Evolutionary conservation across 2,329 filamentous ascomycete species (phyloP).

Genomic region (Sodiomyces alkalinus): DNA sequence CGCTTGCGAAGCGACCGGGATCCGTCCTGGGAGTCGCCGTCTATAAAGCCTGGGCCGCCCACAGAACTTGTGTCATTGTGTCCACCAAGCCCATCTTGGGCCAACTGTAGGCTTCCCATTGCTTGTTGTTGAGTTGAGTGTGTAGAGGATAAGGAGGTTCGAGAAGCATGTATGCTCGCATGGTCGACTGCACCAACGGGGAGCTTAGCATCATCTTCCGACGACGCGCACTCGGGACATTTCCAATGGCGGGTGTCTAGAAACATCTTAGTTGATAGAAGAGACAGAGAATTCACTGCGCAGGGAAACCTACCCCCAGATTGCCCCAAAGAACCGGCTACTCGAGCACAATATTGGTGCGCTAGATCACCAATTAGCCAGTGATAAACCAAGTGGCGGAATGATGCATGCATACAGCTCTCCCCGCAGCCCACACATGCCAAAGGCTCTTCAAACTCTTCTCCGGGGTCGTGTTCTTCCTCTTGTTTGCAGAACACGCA

Average conservation of each 20-base stretch:
- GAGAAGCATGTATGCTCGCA: no score
- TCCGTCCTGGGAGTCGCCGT: slow-evolving; percentile 60
- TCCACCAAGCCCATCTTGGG: no score
- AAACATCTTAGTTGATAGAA: background rate
- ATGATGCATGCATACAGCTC: slow-evolving; percentile 47
- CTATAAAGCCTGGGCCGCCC: no score
- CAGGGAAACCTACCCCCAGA: slow-evolving; percentile 32
- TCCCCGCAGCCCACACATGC: slow-evolving; percentile 66
- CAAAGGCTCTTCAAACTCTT: slow-evolving; percentile 68
- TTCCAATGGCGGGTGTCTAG: slow-evolving; percentile 31
- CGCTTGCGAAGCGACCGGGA: slow-evolving; percentile 69
- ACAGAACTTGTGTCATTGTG: no score
- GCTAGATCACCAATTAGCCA: slow-evolving; percentile 45
- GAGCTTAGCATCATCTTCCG: background rate
- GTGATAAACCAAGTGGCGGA: no score
- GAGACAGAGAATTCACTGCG: background rate
- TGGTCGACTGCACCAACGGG: no score
- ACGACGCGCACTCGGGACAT: slow-evolving; percentile 30
- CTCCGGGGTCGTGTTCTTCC: slow-evolving; percentile 68
- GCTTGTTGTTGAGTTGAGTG: no score
- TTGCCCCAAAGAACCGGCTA: slow-evolving; percentile 36
- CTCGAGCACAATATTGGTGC: slow-evolving; percentile 78
- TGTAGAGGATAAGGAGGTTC: no score
- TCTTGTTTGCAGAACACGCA: slow-evolving; percentile 68
- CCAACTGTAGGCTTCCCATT: no score